Evolutionary conservation across 176 grass and related monocot genomes (phyloP).

Genomic region (Tuctoria greenei): DNA sequence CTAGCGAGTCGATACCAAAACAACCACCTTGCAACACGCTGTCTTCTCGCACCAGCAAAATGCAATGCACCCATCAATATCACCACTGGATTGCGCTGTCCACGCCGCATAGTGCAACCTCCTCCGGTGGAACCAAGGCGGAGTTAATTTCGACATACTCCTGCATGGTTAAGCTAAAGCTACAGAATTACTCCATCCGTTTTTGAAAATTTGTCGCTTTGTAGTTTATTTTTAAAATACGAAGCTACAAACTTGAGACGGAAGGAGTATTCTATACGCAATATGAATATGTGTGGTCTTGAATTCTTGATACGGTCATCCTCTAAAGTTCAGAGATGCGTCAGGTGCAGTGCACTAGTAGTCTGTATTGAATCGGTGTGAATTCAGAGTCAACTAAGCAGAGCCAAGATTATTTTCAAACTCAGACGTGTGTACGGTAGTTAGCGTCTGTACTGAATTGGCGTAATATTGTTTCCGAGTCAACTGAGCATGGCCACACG

Average conservation of each 20-base stretch:
- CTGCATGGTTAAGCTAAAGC: not conserved
- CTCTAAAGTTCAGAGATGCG: slow-evolving; percentile 5
- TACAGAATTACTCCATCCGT: not conserved
- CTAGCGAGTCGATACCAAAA: no score
- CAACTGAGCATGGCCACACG: slow-evolving; percentile 9
- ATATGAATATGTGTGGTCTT: not conserved
- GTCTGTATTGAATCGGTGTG: slow-evolving; percentile 1
- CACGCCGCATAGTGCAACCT: no score
- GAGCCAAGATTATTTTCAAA: slow-evolving; percentile 16
- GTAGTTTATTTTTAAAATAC: no score
- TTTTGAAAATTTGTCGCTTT: no score
- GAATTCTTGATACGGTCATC: not conserved
- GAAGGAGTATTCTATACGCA: no score
- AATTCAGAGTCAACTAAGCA: slow-evolving; percentile 20
- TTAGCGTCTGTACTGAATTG: not conserved
- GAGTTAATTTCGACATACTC: not conserved
- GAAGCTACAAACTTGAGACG: no score
- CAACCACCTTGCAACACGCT: no score
- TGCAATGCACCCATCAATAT: no score
- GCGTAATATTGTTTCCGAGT: not conserved
- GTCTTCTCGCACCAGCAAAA: no score
- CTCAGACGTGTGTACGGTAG: not conserved
- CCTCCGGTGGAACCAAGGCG: no score
- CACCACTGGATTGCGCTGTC: no score
- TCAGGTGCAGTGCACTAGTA: slow-evolving; percentile 16